Evolutionary conservation across 495 filamentous ascomycete species (phyloP).

Genomic region (Aspergillus baeticus): DNA sequence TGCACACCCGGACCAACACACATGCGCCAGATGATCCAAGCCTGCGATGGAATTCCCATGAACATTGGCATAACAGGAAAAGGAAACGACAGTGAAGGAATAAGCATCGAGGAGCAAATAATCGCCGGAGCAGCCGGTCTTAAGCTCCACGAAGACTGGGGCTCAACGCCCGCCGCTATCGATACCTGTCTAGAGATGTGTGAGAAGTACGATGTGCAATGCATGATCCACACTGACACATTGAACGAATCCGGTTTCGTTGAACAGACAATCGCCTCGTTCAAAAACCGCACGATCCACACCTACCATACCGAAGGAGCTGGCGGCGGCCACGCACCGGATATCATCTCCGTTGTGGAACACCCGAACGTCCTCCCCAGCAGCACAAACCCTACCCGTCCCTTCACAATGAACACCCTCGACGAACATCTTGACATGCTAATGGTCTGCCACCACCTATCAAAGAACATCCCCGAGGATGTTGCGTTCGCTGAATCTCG

Average conservation of each 20-base stretch:
- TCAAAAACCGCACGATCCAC: constrained; percentile 91
- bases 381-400: constrained; percentile 90
- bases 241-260: constrained; percentile 98
- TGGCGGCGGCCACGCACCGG: constrained; percentile 92
- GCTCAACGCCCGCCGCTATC: constrained; percentile 87
- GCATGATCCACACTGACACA: constrained; percentile 96
- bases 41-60: constrained; percentile 79
- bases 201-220: constrained; percentile 89
- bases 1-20: constrained; percentile 87
- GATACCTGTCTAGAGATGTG: constrained; percentile 86
- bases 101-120: constrained; percentile 77
- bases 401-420: constrained; percentile 89
- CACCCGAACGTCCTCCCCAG: constrained; percentile 90
- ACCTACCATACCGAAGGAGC: constrained; percentile 99
- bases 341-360: constrained; percentile 94
- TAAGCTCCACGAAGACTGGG: constrained; percentile 99
- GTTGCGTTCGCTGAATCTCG: constrained; percentile 94
- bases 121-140: constrained; percentile 83
- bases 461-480: constrained; percentile 90
- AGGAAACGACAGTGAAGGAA: constrained; percentile 80
- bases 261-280: constrained; percentile 83
- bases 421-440: constrained; percentile 99
- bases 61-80: constrained; percentile 96
- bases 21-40: constrained; percentile 91
- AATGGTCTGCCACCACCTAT: constrained; percentile 97